Conservation (phyloP, 202 grass and related monocot genomes). For the Musa balbisiana region DNA sequence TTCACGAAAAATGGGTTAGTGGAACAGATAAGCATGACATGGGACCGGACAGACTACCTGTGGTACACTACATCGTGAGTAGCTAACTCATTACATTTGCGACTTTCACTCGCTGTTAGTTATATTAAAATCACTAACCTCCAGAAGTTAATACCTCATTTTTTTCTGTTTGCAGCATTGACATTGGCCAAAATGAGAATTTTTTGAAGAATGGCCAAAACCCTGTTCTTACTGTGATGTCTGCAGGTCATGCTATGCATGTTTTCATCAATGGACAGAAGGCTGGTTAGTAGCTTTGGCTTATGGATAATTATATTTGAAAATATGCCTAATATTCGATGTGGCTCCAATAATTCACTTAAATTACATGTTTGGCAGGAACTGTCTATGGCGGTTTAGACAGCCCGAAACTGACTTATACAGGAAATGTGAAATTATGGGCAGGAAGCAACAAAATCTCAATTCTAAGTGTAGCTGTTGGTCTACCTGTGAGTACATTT, state of each 20-base stretch:
- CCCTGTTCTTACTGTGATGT: constrained; percentile 1
- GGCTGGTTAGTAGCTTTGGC: constrained; percentile 1
- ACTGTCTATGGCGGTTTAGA: constrained; percentile 53
- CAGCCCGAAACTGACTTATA: constrained; percentile 64
- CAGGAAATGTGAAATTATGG: constrained; percentile 69
- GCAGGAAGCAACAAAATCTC: constrained; percentile 98
- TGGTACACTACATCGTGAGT: constrained; percentile 99
- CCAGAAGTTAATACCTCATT: not conserved
- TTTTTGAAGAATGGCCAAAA: constrained; percentile 10
- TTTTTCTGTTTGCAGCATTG: not conserved
- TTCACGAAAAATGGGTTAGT: constrained; percentile 87
- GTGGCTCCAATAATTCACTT: not conserved
- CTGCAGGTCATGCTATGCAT: constrained; percentile 20
- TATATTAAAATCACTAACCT: not conserved
- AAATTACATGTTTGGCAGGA: constrained; percentile 26
- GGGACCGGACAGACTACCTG: constrained; percentile 92
- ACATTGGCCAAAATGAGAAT: not conserved
- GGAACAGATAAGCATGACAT: constrained; percentile 88
- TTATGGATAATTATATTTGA: not conserved
- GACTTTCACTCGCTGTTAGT: not conserved
- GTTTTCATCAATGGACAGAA: constrained; percentile 16
- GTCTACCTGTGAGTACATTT: constrained; percentile 55
- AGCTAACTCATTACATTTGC: not conserved
- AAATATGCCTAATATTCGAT: not conserved
- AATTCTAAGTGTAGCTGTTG: constrained; percentile 76